phyloP scores from a whole-genome alignment of 2,329 filamentous ascomycete species.

The Fusarium nematophilum region DNA sequence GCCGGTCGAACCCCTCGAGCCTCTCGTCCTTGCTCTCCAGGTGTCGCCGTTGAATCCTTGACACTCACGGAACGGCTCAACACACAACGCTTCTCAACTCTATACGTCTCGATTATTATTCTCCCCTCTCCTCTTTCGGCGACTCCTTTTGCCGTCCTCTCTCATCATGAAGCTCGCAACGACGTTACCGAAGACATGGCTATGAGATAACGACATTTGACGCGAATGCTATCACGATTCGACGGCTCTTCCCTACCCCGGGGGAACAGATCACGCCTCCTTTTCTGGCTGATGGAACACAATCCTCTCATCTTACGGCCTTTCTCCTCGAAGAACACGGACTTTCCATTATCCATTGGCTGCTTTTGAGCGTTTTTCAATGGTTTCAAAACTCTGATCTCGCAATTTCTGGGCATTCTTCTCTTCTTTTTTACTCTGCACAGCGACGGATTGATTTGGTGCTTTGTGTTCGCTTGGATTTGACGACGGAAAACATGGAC shows the following conservation, averaged over 20 bases:
- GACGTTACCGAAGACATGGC: conserved; percentile 48
- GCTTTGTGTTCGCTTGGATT: conserved; percentile 30
- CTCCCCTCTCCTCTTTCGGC: conserved; percentile 11
- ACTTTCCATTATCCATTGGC: conserved; percentile 10
- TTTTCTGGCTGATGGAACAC: neutral
- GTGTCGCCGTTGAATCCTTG: conserved; percentile 55
- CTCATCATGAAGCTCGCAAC: conserved; percentile 33
- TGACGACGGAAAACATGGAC: conserved; percentile 19
- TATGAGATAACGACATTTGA: conserved; percentile 43
- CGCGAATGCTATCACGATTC: conserved; percentile 30
- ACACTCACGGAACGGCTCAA: conserved; percentile 45
- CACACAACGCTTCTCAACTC: conserved; percentile 15
- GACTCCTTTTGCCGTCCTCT: conserved; percentile 16
- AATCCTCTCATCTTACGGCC: conserved; percentile 19
- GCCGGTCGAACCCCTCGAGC: conserved; percentile 61
- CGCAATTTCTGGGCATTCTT: conserved; percentile 15
- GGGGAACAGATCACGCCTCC: conserved; percentile 4
- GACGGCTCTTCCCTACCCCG: conserved; percentile 21
- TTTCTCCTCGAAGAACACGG: conserved; percentile 5
- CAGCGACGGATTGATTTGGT: conserved; percentile 38
- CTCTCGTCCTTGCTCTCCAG: conserved; percentile 62
- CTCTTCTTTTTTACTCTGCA: conserved; percentile 40
- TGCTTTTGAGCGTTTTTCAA: conserved; percentile 22
- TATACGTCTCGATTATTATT: conserved; percentile 8
- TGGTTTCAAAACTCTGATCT: conserved; percentile 24